Evolutionary conservation across 78 protist genomes (phyloP).

Genomic region (Dictyostelium citrinum): DNA sequence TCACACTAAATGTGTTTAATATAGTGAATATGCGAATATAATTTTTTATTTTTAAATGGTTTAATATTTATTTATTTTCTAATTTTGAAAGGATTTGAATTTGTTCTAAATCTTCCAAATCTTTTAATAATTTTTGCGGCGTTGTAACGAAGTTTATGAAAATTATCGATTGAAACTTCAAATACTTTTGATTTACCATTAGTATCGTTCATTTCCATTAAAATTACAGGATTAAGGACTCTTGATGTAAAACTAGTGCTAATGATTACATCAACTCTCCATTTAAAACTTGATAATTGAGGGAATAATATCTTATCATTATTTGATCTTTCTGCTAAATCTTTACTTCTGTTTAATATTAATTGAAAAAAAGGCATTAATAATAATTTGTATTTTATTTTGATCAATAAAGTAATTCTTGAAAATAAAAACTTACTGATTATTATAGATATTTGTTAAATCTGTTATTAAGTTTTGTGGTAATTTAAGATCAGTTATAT

Average conservation of each 20-base stretch:
- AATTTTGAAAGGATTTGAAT: conserved; percentile 70
- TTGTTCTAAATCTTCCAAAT: conserved; percentile 80
- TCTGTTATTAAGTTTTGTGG: conserved; percentile 28
- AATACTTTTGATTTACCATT: conserved; percentile 52
- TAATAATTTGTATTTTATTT: too few relatives aligned
- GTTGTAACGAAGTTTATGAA: conserved; percentile 78
- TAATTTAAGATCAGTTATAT: conserved; percentile 35
- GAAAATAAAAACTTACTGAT: conserved; percentile 17
- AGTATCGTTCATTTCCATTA: conserved; percentile 76
- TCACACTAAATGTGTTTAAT: too few relatives aligned
- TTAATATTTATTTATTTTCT: conserved; percentile 26
- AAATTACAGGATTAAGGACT: conserved; percentile 40
- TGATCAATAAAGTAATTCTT: too few relatives aligned
- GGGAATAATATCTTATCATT: conserved; percentile 66
- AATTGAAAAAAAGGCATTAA: too few relatives aligned
- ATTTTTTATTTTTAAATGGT: too few relatives aligned
- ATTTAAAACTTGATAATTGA: conserved; percentile 45
- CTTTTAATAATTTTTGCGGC: conserved; percentile 77
- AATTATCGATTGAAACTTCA: conserved; percentile 59
- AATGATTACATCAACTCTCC: conserved; percentile 79
- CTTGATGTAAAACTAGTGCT: conserved; percentile 75
- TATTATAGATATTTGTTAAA: conserved; percentile 34
- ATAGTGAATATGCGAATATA: too few relatives aligned
- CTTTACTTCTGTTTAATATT: conserved; percentile 20
- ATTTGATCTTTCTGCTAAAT: conserved; percentile 22